Evolutionary conservation across 1,284 basidiomycete species (phyloP).

Genomic region (Abortiporus biennis): DNA sequence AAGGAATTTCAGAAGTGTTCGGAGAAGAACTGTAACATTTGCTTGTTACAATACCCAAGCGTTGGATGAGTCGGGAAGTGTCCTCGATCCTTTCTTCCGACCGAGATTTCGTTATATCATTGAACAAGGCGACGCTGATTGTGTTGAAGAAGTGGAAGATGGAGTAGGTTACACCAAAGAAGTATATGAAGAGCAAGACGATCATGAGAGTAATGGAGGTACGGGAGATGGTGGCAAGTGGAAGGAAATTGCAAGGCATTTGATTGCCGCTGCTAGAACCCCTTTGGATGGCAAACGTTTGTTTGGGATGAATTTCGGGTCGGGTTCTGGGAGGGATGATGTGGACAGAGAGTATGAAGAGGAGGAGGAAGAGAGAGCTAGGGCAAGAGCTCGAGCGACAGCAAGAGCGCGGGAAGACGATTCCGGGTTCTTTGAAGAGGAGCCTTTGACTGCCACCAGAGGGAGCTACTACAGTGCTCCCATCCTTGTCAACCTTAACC

Average conservation of each 20-base stretch:
- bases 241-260: constrained; percentile 4
- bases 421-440: constrained; percentile 26
- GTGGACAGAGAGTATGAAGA: constrained; percentile 5
- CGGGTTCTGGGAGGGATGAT: too few species aligned
- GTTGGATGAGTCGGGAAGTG: background rate
- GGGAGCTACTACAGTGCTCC: constrained; percentile 20
- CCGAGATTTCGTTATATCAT: too few species aligned
- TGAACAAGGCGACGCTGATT: too few species aligned
- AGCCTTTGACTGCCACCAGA: constrained; percentile 16
- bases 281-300: constrained; percentile 11
- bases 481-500: constrained; percentile 25
- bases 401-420: constrained; percentile 12
- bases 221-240: constrained; percentile 5
- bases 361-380: constrained; percentile 6
- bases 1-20: too few species aligned
- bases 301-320: background rate
- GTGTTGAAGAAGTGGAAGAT: too few species aligned
- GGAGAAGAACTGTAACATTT: too few species aligned
- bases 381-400: constrained; percentile 4
- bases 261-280: constrained; percentile 10
- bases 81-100: constrained; percentile 11
- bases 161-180: too few species aligned
- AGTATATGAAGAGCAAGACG: background rate
- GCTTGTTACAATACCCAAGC: too few species aligned
- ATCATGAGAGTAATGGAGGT: background rate